Evolutionary conservation across 108 stramenopile species (phyloP).

Genomic region (Fistulifera pelliculosa): DNA sequence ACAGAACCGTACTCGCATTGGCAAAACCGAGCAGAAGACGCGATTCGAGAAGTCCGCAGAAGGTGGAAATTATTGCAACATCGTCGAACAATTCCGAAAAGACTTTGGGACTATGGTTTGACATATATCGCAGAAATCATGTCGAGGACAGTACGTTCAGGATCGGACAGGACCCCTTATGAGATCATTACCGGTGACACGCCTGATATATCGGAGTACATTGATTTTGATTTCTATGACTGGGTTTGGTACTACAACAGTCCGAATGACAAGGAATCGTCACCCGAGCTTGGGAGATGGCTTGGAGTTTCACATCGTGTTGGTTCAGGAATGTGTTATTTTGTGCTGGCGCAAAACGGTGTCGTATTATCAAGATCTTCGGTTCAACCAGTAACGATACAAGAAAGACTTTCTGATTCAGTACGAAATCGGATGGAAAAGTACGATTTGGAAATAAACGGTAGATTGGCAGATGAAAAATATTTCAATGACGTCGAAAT

Average conservation of each 20-base stretch:
- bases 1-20: conserved; percentile 1
- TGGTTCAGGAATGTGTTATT: conserved; percentile 23
- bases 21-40: conserved; percentile 1
- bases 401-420: conserved; percentile 2
- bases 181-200: conserved; percentile 25
- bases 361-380: conserved; percentile 13
- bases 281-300: conserved; percentile 9
- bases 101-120: conserved; percentile 22
- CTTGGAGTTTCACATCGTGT: conserved; percentile 19
- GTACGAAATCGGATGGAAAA: not conserved
- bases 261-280: conserved; percentile 2
- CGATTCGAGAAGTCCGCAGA: not conserved
- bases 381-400: conserved; percentile 17
- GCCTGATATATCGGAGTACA: conserved; percentile 26
- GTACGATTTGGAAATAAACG: conserved; percentile 4
- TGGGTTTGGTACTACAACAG: conserved; percentile 19
- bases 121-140: conserved; percentile 7
- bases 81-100: conserved; percentile 4
- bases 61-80: conserved; percentile 4
- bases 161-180: conserved; percentile 4
- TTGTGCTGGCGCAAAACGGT: conserved; percentile 11
- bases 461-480: not conserved
- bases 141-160: conserved; percentile 1
- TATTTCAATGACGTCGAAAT: not conserved
- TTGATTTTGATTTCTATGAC: conserved; percentile 37